A percentile compares a stretch with the other conserved stretches of the same genome.
Evolutionary conservation across 2,329 filamentous ascomycete species (phyloP).

Genomic region (Exophiala sp.): DNA sequence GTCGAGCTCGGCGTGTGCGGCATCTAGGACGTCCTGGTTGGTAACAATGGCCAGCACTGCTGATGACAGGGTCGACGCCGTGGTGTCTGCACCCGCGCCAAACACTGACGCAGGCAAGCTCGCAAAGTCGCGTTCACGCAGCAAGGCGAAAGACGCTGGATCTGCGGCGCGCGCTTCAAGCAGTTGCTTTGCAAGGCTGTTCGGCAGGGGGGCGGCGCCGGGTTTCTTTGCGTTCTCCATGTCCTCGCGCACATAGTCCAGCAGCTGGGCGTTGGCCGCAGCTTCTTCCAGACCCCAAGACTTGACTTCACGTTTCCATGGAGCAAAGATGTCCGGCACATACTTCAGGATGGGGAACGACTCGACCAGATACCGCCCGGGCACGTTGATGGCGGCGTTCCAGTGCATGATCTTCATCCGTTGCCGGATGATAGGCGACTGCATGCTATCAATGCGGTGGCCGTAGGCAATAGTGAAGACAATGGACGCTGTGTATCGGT

Average conservation of each 20-base stretch:
- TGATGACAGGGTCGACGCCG: constrained; percentile 31
- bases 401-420: constrained; percentile 35
- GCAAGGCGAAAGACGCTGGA: constrained; percentile 33
- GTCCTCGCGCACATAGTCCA: constrained; percentile 38
- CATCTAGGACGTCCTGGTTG: constrained; percentile 27
- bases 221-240: constrained; percentile 29
- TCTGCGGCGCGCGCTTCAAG: constrained; percentile 35
- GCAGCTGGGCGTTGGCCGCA: constrained; percentile 30
- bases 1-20: constrained; percentile 36
- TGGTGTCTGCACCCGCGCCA: constrained; percentile 33
- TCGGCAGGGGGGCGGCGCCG: constrained; percentile 32
- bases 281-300: constrained; percentile 31
- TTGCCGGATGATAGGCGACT: constrained; percentile 32
- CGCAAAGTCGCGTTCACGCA: constrained; percentile 36
- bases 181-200: constrained; percentile 43
- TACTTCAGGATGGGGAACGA: constrained; percentile 32
- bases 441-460: constrained; percentile 33
- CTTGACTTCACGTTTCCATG: constrained; percentile 32
- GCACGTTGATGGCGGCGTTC: constrained; percentile 35
- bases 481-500: constrained; percentile 37
- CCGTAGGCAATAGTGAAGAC: constrained; percentile 39
- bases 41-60: constrained; percentile 32
- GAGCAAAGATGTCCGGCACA: constrained; percentile 30
- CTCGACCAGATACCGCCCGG: constrained; percentile 37
- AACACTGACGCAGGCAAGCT: constrained; percentile 35